Evolutionary conservation across 139 green algal genomes (phyloP).

Genomic region (Picochlorum sp.): DNA sequence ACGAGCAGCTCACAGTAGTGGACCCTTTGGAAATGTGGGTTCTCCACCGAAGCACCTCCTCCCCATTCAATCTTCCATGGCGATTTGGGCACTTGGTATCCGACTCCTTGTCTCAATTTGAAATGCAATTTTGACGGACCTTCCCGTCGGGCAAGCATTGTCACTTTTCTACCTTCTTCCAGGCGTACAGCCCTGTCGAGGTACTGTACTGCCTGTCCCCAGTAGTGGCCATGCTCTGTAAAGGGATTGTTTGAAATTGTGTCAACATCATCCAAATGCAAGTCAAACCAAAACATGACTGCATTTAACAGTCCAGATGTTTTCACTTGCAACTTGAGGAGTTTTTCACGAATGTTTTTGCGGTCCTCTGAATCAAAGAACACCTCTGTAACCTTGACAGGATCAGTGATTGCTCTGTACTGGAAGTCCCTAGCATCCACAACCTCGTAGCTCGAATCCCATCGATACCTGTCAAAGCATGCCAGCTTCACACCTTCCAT

Average conservation of each 20-base stretch:
- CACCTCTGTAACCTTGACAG: conserved; percentile 46
- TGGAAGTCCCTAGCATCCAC: conserved; percentile 43
- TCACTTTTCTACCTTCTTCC: conserved; percentile 31
- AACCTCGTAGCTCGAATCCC: conserved; percentile 48
- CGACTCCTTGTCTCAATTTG: conserved; percentile 43
- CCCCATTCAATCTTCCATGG: conserved; percentile 77
- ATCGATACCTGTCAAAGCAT: conserved; percentile 66
- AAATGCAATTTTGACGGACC: conserved; percentile 30
- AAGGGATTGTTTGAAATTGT: conserved; percentile 7
- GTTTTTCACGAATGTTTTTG: conserved; percentile 34
- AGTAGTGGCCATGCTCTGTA: conserved; percentile 34
- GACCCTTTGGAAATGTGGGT: conserved; percentile 75
- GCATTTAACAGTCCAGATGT: conserved; percentile 55
- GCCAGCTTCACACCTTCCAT: conserved; percentile 54
- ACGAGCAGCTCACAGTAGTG: conserved; percentile 76
- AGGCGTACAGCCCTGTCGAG: conserved; percentile 38
- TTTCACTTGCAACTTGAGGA: conserved; percentile 53
- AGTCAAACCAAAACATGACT: conserved; percentile 72
- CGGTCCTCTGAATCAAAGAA: conserved; percentile 44
- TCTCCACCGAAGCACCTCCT: conserved; percentile 71
- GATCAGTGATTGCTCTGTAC: conserved; percentile 53
- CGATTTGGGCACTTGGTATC: conserved; percentile 35
- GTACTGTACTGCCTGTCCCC: conserved; percentile 67
- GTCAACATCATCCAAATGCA: conserved; percentile 59
- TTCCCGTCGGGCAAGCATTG: conserved; percentile 48